Conservation (phyloP, 352 stramenopile species). For the Phytopythium sindhum region DNA sequence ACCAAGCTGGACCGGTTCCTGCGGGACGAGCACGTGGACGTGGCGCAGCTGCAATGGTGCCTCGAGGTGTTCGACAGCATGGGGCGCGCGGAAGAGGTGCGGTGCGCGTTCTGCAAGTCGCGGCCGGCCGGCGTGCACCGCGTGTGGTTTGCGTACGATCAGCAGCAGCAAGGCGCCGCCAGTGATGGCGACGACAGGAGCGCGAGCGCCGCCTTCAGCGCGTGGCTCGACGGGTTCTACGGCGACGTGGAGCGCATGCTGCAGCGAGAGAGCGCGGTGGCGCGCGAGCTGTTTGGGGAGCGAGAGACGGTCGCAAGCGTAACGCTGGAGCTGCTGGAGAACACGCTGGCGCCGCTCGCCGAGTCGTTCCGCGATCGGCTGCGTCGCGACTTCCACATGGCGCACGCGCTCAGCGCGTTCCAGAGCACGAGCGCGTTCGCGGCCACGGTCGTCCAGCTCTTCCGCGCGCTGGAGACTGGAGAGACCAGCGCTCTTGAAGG, state of each 20-base stretch:
- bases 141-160: slow-evolving; percentile 48
- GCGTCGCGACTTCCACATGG: slow-evolving; percentile 26
- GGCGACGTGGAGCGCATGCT: slow-evolving; percentile 49
- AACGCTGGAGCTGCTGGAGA: slow-evolving; percentile 41
- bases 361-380: slow-evolving; percentile 57
- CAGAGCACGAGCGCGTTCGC: slow-evolving; percentile 43
- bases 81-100: slow-evolving; percentile 34
- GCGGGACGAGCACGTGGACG: slow-evolving; percentile 35
- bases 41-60: slow-evolving; percentile 40
- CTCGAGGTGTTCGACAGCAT: slow-evolving; percentile 53
- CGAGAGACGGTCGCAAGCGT: slow-evolving; percentile 19
- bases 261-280: slow-evolving; percentile 41
- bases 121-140: slow-evolving; percentile 52
- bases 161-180: slow-evolving; percentile 9
- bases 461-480: slow-evolving; percentile 30
- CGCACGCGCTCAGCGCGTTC: slow-evolving; percentile 38
- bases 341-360: slow-evolving; percentile 43
- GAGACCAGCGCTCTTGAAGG: slow-evolving; percentile 7
- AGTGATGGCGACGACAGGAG: neutral
- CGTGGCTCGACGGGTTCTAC: slow-evolving; percentile 62
- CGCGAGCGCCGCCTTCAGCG: slow-evolving; percentile 15
- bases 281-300: slow-evolving; percentile 43
- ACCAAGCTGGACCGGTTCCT: slow-evolving; percentile 39
- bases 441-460: slow-evolving; percentile 35
- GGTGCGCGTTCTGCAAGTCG: slow-evolving; percentile 40